These are phyloP conservation scores for Cladophialophora chaetospira DNA, from an alignment of 2,329 filamentous ascomycete genomes.

Conservation along the genomic window DNA sequence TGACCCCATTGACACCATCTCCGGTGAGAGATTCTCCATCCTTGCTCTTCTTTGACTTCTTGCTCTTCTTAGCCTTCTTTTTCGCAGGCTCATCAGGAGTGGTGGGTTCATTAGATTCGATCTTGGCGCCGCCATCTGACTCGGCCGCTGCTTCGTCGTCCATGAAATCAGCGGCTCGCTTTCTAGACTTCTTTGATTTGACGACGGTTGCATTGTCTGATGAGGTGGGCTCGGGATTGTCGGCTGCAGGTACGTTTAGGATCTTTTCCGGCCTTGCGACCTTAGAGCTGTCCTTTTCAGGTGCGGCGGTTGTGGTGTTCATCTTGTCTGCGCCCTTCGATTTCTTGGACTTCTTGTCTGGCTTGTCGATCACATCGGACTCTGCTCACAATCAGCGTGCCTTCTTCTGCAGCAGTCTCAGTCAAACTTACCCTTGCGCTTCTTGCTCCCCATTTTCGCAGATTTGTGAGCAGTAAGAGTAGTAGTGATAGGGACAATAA, in stretches of 20 bases:
- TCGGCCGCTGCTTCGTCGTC: constrained; percentile 43
- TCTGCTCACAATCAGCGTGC: constrained; percentile 13
- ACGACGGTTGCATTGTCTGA: constrained; percentile 41
- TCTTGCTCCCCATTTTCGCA: constrained; percentile 31
- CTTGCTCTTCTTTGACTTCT: constrained; percentile 45
- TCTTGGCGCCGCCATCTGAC: constrained; percentile 45
- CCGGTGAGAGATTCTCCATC: constrained; percentile 34
- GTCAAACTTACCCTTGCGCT: constrained; percentile 30
- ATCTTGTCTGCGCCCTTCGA: constrained; percentile 38
- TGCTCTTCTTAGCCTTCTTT: constrained; percentile 29
- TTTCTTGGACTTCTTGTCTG: constrained; percentile 56
- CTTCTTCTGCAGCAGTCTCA: background rate
- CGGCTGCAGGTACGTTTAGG: background rate
- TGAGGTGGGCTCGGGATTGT: constrained; percentile 27
- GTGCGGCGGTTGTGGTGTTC: constrained; percentile 37
- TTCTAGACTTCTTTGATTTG: constrained; percentile 47
- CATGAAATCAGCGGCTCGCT: constrained; percentile 52
- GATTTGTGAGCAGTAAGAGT: background rate
- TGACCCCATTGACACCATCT: constrained; percentile 41
- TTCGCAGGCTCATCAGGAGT: constrained; percentile 34
- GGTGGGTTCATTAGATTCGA: constrained; percentile 54
- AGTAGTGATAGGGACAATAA: background rate
- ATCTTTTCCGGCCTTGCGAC: constrained; percentile 3
- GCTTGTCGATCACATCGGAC: constrained; percentile 33
- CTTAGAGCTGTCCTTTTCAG: constrained; percentile 33